phyloP scores from a whole-genome alignment of 352 stramenopile genomes.

The Phytophthora vignae region DNA sequence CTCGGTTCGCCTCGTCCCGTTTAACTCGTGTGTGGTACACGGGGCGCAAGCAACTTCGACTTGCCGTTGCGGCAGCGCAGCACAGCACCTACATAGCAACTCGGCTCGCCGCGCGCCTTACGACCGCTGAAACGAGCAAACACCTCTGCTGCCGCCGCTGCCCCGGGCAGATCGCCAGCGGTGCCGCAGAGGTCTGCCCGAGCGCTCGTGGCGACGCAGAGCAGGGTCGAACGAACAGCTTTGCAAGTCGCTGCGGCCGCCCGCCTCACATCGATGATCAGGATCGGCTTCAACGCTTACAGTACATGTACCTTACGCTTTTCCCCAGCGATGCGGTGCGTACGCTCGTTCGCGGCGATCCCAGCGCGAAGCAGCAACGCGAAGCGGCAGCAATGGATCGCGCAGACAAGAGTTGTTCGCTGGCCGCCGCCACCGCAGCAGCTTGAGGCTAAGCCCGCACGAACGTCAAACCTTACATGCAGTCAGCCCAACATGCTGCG shows the following conservation, averaged over 20 bases:
- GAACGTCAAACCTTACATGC: no score
- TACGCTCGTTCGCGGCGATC: neutral
- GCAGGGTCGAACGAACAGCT: neutral
- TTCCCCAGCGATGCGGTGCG: neutral
- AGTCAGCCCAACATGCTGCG: neutral
- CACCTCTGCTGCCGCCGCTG: neutral
- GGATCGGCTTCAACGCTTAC: neutral
- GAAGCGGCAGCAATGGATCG: conserved; percentile 5
- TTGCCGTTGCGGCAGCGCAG: no score
- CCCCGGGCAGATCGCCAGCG: neutral
- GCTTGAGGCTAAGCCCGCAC: no score
- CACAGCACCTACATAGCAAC: no score
- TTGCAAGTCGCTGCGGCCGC: neutral
- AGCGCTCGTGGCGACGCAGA: neutral
- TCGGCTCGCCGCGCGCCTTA: conserved; percentile 5
- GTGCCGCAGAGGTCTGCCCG: conserved; percentile 5
- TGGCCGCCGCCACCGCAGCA: neutral
- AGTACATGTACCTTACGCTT: no score
- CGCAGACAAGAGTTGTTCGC: neutral
- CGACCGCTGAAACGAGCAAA: conserved; percentile 5
- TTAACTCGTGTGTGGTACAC: neutral
- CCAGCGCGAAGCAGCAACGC: neutral
- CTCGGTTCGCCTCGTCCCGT: neutral
- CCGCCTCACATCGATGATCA: neutral
- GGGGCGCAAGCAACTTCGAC: no score